phyloP scores from a whole-genome alignment of 164 flowering plant genomes.

The Santalum album region DNA sequence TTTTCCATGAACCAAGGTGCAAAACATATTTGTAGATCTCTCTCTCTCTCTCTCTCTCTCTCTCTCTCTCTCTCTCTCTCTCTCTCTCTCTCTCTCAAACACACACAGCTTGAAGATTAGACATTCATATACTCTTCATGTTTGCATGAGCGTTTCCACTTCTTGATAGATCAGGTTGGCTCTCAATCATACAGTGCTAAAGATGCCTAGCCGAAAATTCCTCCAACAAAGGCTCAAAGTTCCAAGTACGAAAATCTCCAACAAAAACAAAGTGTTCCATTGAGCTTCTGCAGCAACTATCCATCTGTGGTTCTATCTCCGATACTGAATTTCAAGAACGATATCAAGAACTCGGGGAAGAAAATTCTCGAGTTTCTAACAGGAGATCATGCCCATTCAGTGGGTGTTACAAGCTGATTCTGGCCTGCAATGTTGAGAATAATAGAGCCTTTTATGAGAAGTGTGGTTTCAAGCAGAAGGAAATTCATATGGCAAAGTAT shows the following conservation, averaged over 20 bases:
- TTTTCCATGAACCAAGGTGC: too few species aligned
- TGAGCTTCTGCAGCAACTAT: conserved; percentile 62
- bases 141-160: too few species aligned
- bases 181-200: too few species aligned
- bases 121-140: too few species aligned
- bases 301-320: conserved; percentile 52
- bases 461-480: conserved; percentile 69
- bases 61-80: too few species aligned
- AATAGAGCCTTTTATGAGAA: conserved; percentile 57
- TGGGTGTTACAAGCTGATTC: conserved; percentile 88
- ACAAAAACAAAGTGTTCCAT: conserved; percentile 70
- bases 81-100: too few species aligned
- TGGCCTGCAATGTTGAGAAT: conserved; percentile 63
- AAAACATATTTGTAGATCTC: too few species aligned
- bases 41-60: too few species aligned
- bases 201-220: conserved; percentile 16
- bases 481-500: conserved; percentile 65
- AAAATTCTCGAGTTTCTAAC: conserved; percentile 44
- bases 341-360: conserved; percentile 63
- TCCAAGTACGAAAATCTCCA: conserved; percentile 43
- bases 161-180: too few species aligned
- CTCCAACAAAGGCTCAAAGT: conserved; percentile 9
- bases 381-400: conserved; percentile 44
- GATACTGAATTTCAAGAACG: conserved; percentile 54
- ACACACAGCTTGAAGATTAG: too few species aligned